phyloP scores from a whole-genome alignment of 805 yeast species.

The Zygoascus biomembranicola region DNA sequence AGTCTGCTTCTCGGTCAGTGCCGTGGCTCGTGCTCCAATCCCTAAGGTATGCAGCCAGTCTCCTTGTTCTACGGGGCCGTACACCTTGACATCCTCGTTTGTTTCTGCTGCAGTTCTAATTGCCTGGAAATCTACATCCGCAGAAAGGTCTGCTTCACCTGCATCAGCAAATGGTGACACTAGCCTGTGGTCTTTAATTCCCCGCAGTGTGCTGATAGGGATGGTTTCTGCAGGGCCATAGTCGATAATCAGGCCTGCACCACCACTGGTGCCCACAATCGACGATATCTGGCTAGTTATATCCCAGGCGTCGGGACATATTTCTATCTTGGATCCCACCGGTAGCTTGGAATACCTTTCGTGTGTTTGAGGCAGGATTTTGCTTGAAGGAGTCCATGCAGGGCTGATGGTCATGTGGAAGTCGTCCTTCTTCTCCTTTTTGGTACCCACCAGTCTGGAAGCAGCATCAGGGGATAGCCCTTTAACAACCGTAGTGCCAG shows the following conservation, averaged over 20 bases:
- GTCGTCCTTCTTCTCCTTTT: slow-evolving; percentile 15
- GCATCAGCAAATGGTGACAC: slow-evolving; percentile 70
- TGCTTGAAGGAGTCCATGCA: slow-evolving; percentile 53
- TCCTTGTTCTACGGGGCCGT: slow-evolving; percentile 67
- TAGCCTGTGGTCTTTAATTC: slow-evolving; percentile 61
- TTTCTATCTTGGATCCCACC: slow-evolving; percentile 53
- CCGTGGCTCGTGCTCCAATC: slow-evolving; percentile 52
- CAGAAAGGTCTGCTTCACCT: slow-evolving; percentile 73
- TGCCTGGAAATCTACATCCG: slow-evolving; percentile 74
- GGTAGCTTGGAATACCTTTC: slow-evolving; percentile 47
- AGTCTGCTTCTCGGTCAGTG: slow-evolving; percentile 36
- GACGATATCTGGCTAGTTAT: slow-evolving; percentile 47
- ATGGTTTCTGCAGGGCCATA: slow-evolving; percentile 58
- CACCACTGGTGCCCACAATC: slow-evolving; percentile 35
- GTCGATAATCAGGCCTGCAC: slow-evolving; percentile 68
- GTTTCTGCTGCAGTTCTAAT: slow-evolving; percentile 33
- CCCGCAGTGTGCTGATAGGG: slow-evolving; percentile 69
- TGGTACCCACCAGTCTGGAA: slow-evolving; percentile 2
- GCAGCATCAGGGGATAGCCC: not conserved
- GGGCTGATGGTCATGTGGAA: slow-evolving; percentile 54
- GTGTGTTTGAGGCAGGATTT: slow-evolving; percentile 41
- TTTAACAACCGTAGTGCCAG: slow-evolving; percentile 17
- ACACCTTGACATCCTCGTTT: slow-evolving; percentile 25
- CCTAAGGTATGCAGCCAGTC: slow-evolving; percentile 74
- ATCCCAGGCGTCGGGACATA: slow-evolving; percentile 65